phyloP scores from a whole-genome alignment of 306 rosid species.

The Vachellia pachyceras region DNA sequence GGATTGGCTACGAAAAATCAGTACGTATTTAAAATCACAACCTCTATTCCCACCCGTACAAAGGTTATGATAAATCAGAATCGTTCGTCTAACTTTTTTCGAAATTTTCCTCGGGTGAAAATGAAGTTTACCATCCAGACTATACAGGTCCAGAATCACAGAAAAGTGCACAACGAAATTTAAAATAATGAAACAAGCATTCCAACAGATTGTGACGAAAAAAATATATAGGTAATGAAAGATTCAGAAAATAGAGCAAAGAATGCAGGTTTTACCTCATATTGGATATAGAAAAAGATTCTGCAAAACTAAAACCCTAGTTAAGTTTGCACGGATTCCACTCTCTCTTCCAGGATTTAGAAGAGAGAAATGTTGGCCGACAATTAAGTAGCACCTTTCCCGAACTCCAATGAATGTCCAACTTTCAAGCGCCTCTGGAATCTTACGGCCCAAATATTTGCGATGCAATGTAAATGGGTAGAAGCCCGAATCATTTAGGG shows the following conservation, averaged over 20 bases:
- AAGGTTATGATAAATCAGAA: neutral
- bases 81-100: neutral
- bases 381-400: neutral
- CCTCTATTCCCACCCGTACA: neutral
- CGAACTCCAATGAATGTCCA: neutral
- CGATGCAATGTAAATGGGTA: neutral
- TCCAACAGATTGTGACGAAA: neutral
- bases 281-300: neutral
- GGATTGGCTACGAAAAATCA: neutral
- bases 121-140: neutral
- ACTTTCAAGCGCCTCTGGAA: neutral
- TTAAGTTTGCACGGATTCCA: neutral
- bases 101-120: neutral
- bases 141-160: neutral
- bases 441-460: neutral
- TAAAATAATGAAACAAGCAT: neutral
- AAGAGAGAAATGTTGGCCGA: neutral
- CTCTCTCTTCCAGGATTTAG: neutral
- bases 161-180: neutral
- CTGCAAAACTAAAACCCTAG: slow-evolving; percentile 17
- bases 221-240: neutral
- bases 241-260: neutral
- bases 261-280: slow-evolving; percentile 11
- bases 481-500: neutral
- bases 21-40: neutral